phyloP scores from a whole-genome alignment of 805 yeast genomes.

The Candida rishiriensis region DNA sequence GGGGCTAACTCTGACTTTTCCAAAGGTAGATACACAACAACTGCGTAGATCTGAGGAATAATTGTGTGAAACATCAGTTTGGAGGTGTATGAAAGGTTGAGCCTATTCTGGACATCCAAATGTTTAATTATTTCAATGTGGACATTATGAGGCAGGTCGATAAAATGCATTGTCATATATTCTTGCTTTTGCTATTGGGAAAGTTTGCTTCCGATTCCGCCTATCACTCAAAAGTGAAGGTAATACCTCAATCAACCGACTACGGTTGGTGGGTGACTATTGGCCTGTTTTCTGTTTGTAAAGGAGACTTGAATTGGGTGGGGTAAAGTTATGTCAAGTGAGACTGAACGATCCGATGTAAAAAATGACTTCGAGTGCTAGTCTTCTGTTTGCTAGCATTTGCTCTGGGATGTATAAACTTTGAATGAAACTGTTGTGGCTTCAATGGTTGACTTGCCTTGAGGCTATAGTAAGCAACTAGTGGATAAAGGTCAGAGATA shows the following conservation, averaged over 20 bases:
- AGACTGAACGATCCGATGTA: background rate
- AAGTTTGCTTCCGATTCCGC: too few species aligned
- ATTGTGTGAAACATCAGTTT: constrained; percentile 17
- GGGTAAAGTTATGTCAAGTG: background rate
- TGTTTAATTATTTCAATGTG: constrained; percentile 14
- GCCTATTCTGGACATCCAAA: constrained; percentile 13
- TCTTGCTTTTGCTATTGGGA: background rate
- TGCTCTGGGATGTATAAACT: too few species aligned
- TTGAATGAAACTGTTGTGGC: too few species aligned
- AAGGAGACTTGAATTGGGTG: background rate
- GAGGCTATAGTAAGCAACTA: too few species aligned
- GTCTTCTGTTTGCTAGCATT: too few species aligned
- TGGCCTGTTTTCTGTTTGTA: too few species aligned
- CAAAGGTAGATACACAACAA: constrained; percentile 12
- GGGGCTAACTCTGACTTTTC: background rate
- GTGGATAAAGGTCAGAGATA: too few species aligned
- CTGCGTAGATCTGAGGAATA: constrained; percentile 19
- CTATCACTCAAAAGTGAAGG: too few species aligned
- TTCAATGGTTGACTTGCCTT: too few species aligned
- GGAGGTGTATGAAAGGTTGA: constrained; percentile 17
- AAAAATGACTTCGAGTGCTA: too few species aligned
- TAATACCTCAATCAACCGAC: too few species aligned
- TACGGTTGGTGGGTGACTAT: too few species aligned
- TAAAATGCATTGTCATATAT: constrained; percentile 14
- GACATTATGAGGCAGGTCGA: constrained; percentile 23